Evolutionary conservation across 192 early-diverging fungal species (phyloP).

Genomic region (Funneliformis geosporum): DNA sequence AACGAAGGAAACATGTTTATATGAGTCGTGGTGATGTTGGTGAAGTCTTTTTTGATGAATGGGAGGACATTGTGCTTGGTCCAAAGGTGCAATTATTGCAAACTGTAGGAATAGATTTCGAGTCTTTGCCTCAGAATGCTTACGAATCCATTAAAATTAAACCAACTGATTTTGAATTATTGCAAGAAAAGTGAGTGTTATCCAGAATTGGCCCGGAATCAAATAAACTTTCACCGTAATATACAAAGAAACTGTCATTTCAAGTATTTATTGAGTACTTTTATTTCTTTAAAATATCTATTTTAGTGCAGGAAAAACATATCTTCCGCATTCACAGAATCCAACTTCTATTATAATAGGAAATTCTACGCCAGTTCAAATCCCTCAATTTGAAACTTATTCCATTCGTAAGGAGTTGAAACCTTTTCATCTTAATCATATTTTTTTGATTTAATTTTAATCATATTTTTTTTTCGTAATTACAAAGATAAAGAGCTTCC

Average conservation of each 20-base stretch:
- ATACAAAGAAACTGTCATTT: not conserved
- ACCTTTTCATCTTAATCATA: not conserved
- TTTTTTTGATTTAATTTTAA: not conserved
- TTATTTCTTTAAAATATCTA: not conserved
- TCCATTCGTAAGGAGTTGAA: not conserved
- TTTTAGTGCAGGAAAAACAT: constrained; percentile 1
- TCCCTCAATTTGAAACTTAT: constrained; percentile 20
- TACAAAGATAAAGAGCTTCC: not conserved
- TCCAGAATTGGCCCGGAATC: not conserved
- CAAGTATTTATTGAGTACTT: not conserved
- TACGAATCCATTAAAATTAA: constrained; percentile 25
- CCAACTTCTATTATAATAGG: constrained; percentile 11
- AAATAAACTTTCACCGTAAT: not conserved
- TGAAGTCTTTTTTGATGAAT: constrained; percentile 20
- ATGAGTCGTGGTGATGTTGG: constrained; percentile 16
- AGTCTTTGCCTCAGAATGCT: constrained; percentile 10
- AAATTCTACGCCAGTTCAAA: not conserved
- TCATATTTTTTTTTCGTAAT: not conserved
- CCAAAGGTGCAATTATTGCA: not conserved
- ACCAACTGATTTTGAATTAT: constrained; percentile 13
- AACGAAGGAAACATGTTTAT: constrained; percentile 7
- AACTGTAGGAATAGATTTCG: constrained; percentile 3
- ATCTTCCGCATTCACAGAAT: constrained; percentile 14
- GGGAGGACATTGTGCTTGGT: constrained; percentile 10
- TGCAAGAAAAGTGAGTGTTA: constrained; percentile 4